Base-by-base conservation (phyloP, 192 early-diverging fungal genomes). In the Geosiphon pyriformis region DNA sequence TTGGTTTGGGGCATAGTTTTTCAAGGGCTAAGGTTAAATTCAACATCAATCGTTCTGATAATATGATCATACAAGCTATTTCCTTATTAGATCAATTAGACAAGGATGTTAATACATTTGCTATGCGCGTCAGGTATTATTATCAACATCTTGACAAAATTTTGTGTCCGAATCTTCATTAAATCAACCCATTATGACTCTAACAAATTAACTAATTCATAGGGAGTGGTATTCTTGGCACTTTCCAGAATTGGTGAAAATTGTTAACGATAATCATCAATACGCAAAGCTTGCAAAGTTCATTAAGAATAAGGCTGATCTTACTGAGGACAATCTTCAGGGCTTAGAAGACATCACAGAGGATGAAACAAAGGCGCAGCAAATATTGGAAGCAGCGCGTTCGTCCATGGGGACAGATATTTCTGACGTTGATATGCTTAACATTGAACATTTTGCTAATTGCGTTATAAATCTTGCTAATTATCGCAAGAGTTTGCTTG, bases 181-280 rank as follows among this genome's bases (percentile, higher is more conserved):
- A 10, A 29, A 11, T 8, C 53, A 22, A 55, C n/a, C 53, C 8
- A 10, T 8, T 29, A 55, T 8, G 6, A 34, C 61, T 30, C 25
- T 72, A 0, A 2, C 23, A 30, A 29, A 65, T 75, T 52, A 1
- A 23, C 18, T 49, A 29, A 42, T 68, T 11, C 12, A 23, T 57
- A 92, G 93, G 69, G 97, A 99, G 81, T 99, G 97, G 97, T 99
- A 99, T 80, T 91, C 90, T 61, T 99, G 95, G 95, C 97, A 99
- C 76, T 99, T 99, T 84, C 97, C 97, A 32, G 95, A 99, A 83
- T 78, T 99, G 57, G 87, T 93, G 74, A 96, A 96, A 81, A 94
- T 99, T 71, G 87, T 96, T 69, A 82, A 79, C 68, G 95, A 99
- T 83, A 95, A 96, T 76, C 85, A 84, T 73, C 82, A 86, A 70